These are phyloP conservation scores for Fraxinus floribunda DNA, from an alignment of 305 asterid genomes.

Conservation along the genomic window DNA sequence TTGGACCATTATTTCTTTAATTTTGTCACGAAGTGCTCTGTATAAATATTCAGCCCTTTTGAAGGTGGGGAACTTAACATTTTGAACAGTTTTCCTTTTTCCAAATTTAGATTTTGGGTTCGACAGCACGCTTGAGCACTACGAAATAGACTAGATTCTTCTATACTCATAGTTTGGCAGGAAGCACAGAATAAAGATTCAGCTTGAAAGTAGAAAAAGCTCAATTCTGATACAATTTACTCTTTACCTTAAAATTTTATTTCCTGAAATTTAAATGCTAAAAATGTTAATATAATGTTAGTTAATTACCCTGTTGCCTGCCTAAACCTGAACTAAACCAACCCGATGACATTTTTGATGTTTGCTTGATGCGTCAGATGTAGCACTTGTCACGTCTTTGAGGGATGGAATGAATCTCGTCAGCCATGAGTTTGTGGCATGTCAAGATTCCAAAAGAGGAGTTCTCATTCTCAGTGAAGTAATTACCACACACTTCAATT, in stretches of 20 bases:
- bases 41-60: background rate
- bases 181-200: background rate
- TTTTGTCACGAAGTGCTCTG: background rate
- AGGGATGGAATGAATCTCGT: conserved; percentile 98
- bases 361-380: conserved; percentile 55
- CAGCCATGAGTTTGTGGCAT: conserved; percentile 95
- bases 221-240: background rate
- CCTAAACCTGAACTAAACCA: conserved; percentile 23
- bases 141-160: background rate
- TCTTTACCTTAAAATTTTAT: background rate
- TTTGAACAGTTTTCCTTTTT: background rate
- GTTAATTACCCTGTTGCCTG: conserved; percentile 20
- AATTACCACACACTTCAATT: conserved; percentile 24
- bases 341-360: conserved; percentile 27
- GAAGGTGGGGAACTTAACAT: background rate
- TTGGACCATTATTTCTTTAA: background rate
- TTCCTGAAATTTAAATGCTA: background rate
- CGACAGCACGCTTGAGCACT: background rate
- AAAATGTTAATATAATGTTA: background rate
- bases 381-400: conserved; percentile 92
- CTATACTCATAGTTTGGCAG: conserved; percentile 5
- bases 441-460: conserved; percentile 84
- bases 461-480: conserved; percentile 96
- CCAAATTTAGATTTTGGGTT: background rate
- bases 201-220: conserved; percentile 12